Evolutionary conservation across 108 stramenopile genomes (phyloP).

Genomic region (Discostella stelligeroides): DNA sequence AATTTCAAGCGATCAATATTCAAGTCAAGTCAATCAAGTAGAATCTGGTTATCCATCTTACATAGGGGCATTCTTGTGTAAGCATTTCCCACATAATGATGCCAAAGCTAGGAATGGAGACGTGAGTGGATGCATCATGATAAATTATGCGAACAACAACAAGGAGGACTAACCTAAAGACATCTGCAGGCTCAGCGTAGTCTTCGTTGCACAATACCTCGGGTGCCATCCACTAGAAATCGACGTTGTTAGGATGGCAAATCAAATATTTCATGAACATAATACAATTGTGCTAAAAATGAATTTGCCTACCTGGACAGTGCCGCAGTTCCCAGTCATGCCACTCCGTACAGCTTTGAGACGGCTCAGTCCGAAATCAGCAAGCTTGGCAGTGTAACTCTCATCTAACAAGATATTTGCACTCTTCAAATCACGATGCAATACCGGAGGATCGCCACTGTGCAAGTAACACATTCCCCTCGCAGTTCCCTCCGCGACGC

Average conservation of each 20-base stretch:
- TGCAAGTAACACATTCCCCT: slow-evolving; percentile 96
- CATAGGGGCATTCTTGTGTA: slow-evolving; percentile 82
- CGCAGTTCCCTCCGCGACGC: slow-evolving; percentile 79
- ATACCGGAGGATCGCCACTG: slow-evolving; percentile 76
- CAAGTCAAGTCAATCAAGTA: background rate
- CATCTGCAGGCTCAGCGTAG: slow-evolving; percentile 88
- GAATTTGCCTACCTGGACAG: no score
- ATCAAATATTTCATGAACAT: no score
- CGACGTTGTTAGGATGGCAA: no score
- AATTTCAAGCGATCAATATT: background rate
- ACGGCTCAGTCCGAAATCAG: slow-evolving; percentile 96
- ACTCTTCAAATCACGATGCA: slow-evolving; percentile 92
- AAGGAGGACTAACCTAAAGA: slow-evolving; percentile 43
- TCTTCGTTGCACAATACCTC: slow-evolving; percentile 79
- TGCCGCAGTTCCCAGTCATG: slow-evolving; percentile 94
- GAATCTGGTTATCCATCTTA: background rate
- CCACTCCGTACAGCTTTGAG: slow-evolving; percentile 79
- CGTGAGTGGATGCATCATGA: slow-evolving; percentile 1
- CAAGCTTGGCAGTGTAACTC: slow-evolving; percentile 88
- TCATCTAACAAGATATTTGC: slow-evolving; percentile 89
- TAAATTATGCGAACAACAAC: background rate
- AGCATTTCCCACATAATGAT: slow-evolving; percentile 87
- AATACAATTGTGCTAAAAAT: no score
- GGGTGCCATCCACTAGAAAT: slow-evolving; percentile 96
- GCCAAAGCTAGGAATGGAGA: slow-evolving; percentile 52